These are phyloP conservation scores for Monoraphidium neglectum DNA, from an alignment of 139 green algal species.

Conservation along the genomic window DNA sequence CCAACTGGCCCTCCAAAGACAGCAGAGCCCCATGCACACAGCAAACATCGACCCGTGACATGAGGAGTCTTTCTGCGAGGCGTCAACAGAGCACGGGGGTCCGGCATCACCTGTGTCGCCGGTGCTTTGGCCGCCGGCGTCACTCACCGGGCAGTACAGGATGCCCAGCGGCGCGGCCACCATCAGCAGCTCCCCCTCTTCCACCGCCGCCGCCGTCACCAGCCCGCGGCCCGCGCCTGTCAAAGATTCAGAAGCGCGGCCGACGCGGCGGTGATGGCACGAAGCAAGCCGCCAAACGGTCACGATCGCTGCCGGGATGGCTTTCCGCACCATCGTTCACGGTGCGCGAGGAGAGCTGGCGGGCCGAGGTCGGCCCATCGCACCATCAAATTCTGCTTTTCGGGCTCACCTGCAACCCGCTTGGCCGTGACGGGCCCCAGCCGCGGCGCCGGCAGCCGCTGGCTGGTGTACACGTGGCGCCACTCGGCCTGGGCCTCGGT, in stretches of 20 bases:
- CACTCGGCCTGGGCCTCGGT: not conserved
- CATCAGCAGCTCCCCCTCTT: slow-evolving; percentile 20
- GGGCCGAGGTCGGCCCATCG: not conserved
- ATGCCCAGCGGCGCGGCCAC: slow-evolving; percentile 18
- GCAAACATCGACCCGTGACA: no score
- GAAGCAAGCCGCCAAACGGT: not conserved
- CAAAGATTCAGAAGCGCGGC: not conserved
- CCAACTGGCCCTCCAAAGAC: no score
- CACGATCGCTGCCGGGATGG: not conserved
- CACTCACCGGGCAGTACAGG: slow-evolving; percentile 15
- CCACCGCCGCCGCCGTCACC: slow-evolving; percentile 4
- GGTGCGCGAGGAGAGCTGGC: not conserved
- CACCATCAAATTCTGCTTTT: not conserved
- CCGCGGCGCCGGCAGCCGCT: not conserved
- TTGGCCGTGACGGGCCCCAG: slow-evolving; percentile 12
- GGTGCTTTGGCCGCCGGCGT: no score
- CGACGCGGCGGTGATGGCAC: not conserved
- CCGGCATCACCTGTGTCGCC: no score
- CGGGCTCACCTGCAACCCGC: not conserved
- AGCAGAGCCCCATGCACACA: no score
- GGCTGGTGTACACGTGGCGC: slow-evolving; percentile 18
- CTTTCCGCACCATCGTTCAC: not conserved
- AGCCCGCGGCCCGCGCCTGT: slow-evolving; percentile 30
- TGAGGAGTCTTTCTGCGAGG: no score
- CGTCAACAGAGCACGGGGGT: no score